Evolutionary conservation across 208 protist species (phyloP).

Genomic region (Crithidia sp.): DNA sequence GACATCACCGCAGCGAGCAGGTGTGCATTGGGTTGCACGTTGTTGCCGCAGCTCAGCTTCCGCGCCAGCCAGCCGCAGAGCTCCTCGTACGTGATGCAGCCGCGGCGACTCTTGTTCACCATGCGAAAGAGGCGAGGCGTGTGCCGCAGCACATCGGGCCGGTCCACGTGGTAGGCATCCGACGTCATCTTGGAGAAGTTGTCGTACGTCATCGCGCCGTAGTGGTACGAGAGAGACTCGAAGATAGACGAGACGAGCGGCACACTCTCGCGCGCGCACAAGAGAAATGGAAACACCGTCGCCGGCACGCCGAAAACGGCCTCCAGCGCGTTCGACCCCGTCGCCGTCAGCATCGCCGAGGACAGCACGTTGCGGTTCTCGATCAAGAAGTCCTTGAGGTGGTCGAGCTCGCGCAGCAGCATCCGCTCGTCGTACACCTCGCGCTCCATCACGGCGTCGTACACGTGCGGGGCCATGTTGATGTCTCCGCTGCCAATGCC

Average conservation of each 20-base stretch:
- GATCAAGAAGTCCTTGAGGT: slow-evolving; percentile 79
- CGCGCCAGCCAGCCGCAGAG: slow-evolving; percentile 85
- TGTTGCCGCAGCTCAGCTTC: slow-evolving; percentile 78
- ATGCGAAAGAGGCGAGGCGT: slow-evolving; percentile 81
- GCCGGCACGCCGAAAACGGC: slow-evolving; percentile 86
- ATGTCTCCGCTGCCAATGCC: slow-evolving; percentile 32
- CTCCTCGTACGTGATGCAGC: slow-evolving; percentile 86
- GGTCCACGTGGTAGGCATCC: slow-evolving; percentile 72
- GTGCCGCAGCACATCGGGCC: slow-evolving; percentile 71
- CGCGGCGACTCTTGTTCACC: slow-evolving; percentile 75
- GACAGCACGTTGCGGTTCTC: slow-evolving; percentile 73
- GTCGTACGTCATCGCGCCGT: slow-evolving; percentile 64
- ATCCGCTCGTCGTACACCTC: slow-evolving; percentile 47
- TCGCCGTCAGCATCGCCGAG: slow-evolving; percentile 69
- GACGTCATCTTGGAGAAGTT: slow-evolving; percentile 62
- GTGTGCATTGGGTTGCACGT: slow-evolving; percentile 67
- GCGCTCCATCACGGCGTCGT: slow-evolving; percentile 40
- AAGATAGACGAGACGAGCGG: slow-evolving; percentile 66
- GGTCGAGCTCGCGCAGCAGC: slow-evolving; percentile 67
- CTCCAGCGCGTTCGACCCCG: slow-evolving; percentile 80
- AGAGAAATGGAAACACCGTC: slow-evolving; percentile 86
- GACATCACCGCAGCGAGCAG: slow-evolving; percentile 76
- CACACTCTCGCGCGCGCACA: slow-evolving; percentile 78
- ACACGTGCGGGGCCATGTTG: slow-evolving; percentile 35
- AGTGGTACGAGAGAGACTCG: slow-evolving; percentile 57